A percentile compares a stretch with the other conserved stretches of the same genome.
Evolutionary conservation across 2,329 filamentous ascomycete species (phyloP).

Genomic region (Diaporthe sp.): DNA sequence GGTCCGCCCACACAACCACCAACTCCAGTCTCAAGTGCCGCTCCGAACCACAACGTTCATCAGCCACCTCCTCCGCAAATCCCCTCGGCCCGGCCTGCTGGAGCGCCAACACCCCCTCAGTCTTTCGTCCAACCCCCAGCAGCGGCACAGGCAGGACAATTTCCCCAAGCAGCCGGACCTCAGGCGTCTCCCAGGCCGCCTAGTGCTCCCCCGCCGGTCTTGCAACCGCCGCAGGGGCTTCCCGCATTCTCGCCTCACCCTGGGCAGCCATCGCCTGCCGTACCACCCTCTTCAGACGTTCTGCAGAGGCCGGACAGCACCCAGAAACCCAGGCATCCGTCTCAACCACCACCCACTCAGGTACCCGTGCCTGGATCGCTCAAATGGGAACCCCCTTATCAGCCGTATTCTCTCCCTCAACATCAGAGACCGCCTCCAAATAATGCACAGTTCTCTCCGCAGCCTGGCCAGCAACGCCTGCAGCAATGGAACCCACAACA

Average conservation of each 20-base stretch:
- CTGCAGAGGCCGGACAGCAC: constrained; percentile 52
- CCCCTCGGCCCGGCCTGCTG: constrained; percentile 28
- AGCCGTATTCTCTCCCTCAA: constrained; percentile 46
- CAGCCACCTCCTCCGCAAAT: constrained; percentile 23
- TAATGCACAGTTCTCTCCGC: constrained; percentile 33
- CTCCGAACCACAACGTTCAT: constrained; percentile 16
- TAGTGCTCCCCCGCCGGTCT: constrained; percentile 48
- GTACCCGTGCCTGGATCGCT: constrained; percentile 49
- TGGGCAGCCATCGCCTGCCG: constrained; percentile 45
- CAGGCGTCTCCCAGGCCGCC: constrained; percentile 33
- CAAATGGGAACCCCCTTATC: constrained; percentile 59
- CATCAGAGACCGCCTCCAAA: constrained; percentile 37
- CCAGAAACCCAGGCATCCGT: constrained; percentile 48
- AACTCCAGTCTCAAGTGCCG: constrained; percentile 32
- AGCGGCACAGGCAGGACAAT: constrained; percentile 16
- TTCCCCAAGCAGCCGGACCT: constrained; percentile 11
- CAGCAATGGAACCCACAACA: constrained; percentile 36
- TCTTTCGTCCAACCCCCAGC: constrained; percentile 30
- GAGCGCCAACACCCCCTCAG: constrained; percentile 28
- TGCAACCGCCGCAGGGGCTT: constrained; percentile 56
- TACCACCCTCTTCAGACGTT: constrained; percentile 47
- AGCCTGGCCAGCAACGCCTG: constrained; percentile 30
- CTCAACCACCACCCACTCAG: constrained; percentile 44
- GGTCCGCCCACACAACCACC: constrained; percentile 28
- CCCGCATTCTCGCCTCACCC: constrained; percentile 49